Conservation (phyloP, 768 basidiomycete species). For the Sistotremastrum niveocremeum region DNA sequence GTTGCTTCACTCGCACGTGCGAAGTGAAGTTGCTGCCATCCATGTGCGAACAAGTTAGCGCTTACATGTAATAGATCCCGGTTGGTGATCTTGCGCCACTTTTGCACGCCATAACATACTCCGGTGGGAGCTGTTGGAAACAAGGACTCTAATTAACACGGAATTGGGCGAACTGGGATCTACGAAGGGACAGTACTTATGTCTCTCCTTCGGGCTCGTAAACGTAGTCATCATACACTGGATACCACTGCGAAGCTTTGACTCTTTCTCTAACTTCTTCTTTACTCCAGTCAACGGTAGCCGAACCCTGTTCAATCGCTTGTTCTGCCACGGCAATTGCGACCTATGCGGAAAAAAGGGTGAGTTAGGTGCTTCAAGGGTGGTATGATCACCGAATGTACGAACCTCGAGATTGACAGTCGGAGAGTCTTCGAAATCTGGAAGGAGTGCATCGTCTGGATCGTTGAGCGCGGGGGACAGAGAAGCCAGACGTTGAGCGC, state of each 20-base stretch:
- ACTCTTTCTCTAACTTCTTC: conserved; percentile 42
- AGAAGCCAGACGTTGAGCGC: conserved; percentile 56
- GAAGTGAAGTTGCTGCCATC: no score
- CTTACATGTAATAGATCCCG: no score
- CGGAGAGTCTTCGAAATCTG: conserved; percentile 64
- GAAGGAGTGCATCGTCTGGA: conserved; percentile 57
- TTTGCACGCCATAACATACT: no score
- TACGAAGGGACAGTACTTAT: conserved; percentile 6
- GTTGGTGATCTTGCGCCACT: no score
- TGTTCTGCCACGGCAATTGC: conserved; percentile 70
- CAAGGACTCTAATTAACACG: no score
- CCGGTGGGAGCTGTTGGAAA: no score
- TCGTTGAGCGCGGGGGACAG: conserved; percentile 65
- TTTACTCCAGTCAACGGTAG: conserved; percentile 43
- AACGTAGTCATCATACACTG: conserved; percentile 49
- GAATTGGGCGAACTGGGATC: no score
- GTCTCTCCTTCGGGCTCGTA: conserved; percentile 43
- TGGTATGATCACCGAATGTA: not conserved
- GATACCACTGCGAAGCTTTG: conserved; percentile 42
- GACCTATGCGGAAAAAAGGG: not conserved
- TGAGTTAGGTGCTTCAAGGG: not conserved
- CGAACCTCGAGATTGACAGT: conserved; percentile 60
- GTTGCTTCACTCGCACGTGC: no score
- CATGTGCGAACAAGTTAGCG: no score
- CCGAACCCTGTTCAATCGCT: conserved; percentile 59